Evolutionary conservation across 2,329 filamentous ascomycete genomes (phyloP), one percentile per base, ranked within the genome.

Genomic region (Talaromyces sp.): DNA sequence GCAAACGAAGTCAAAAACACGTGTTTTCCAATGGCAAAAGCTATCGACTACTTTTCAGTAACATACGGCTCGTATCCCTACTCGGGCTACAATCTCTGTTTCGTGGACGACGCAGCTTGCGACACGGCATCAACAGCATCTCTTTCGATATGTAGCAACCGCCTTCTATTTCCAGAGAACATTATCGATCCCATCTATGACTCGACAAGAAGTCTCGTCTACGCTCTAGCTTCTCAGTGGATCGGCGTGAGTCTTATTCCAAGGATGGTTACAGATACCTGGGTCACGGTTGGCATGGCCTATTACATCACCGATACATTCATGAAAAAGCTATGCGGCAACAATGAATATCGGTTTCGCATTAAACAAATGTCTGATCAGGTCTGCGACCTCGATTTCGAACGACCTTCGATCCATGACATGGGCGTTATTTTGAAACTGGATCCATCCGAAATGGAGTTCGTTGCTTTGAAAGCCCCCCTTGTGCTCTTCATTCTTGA

Each of bases 301-400:
- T 93, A 94, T 81, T 99, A 92, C 81, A 96, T 99, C 85, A 93
- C 94, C 1, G 94, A 97, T 71, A 85, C 92, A 3, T 97, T 96
- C 77, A 91, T 98, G 86, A 92, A 89, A 75, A 89, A 88, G 69
- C 83, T 99, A 2, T 96, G 92, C 73, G 95, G 95, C 7, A 96
- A 96, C 74, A 99, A 99, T 74, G 92, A 97, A 72, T 95, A 97
- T 75, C 86, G 93, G 11, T 98, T 93, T 75, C 89, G 92, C 43
- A 90, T 97, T 77, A 98, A 98, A 78, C 83, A 87, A 43, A 86
- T 92, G 77, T 88, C 92, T 0, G 94, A 99, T 76, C 86, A 85
- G 70, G 86, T 98, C 47, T 91, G 93, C 58, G 88, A 94, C 65
- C 78, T 91, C 66, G 95, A 99, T 74, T 83, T 92, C 62, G 88